Evolutionary conservation across 169 alveolate genomes (phyloP).

Genomic region (Theileria luwenshuni): DNA sequence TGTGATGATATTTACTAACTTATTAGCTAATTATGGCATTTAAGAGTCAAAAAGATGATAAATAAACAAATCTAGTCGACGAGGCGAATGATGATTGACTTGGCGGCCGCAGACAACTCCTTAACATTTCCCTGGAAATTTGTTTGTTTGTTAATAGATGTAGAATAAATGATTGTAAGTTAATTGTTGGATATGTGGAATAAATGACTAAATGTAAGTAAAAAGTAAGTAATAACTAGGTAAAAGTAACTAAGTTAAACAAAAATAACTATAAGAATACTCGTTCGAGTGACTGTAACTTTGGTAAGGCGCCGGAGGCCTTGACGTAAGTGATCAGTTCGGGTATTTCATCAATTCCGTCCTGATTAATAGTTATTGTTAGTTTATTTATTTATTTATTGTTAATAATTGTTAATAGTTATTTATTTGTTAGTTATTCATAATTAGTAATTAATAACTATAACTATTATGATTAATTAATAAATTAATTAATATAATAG

Average conservation of each 20-base stretch:
- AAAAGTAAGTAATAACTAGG: background rate
- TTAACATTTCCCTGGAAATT: conserved; percentile 34
- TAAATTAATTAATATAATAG: background rate
- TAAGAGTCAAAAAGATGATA: background rate
- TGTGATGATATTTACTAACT: background rate
- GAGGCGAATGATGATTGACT: conserved; percentile 45
- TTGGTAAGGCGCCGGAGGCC: conserved; percentile 79
- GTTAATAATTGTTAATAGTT: no score
- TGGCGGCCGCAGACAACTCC: conserved; percentile 64
- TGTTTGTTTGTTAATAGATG: background rate
- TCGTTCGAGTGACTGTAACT: conserved; percentile 72
- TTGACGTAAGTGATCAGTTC: conserved; percentile 78
- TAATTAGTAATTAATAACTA: background rate
- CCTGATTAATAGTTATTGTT: no score
- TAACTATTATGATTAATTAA: no score
- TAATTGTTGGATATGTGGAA: no score
- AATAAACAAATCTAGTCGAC: conserved; percentile 27
- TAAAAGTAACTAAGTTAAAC: background rate
- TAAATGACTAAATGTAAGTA: no score
- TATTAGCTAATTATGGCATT: background rate
- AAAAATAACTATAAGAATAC: background rate
- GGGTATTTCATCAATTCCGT: conserved; percentile 79
- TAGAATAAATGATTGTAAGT: no score
- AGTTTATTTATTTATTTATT: background rate
- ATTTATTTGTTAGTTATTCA: no score